A percentile compares a stretch with the other conserved stretches of the same genome.
These are phyloP conservation scores for Phytophthora meadii DNA, from an alignment of 352 stramenopile genomes.

Conservation along the genomic window DNA sequence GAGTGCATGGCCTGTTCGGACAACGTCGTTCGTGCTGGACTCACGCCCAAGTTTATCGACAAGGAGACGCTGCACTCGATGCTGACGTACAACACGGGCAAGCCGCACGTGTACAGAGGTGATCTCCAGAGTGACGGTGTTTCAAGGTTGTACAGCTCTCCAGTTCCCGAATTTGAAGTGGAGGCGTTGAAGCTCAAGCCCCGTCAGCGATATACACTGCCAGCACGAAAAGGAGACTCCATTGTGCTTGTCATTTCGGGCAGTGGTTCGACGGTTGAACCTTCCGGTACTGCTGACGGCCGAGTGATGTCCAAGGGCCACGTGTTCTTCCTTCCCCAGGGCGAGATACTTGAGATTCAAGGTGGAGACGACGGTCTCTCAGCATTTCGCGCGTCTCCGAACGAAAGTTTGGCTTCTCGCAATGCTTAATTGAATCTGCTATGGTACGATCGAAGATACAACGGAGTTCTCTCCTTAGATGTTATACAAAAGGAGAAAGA, in stretches of 20 bases:
- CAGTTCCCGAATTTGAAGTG: slow-evolving; percentile 93
- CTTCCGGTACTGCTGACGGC: slow-evolving; percentile 25
- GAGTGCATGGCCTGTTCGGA: slow-evolving; percentile 99
- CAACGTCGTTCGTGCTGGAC: slow-evolving; percentile 98
- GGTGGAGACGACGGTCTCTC: slow-evolving; percentile 41
- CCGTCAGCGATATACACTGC: slow-evolving; percentile 45
- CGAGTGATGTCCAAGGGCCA: slow-evolving; percentile 45
- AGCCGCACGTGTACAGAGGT: slow-evolving; percentile 37
- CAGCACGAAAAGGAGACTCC: slow-evolving; percentile 48
- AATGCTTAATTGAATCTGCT: slow-evolving; percentile 27
- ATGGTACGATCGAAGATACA: slow-evolving; percentile 21
- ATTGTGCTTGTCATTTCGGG: slow-evolving; percentile 64
- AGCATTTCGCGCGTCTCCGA: slow-evolving; percentile 61
- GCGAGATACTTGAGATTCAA: slow-evolving; percentile 50
- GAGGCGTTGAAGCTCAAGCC: slow-evolving; percentile 58
- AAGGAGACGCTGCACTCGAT: slow-evolving; percentile 97
- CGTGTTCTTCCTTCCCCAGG: slow-evolving; percentile 62
- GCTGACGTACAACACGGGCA: slow-evolving; percentile 93
- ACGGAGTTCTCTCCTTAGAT: slow-evolving; percentile 29
- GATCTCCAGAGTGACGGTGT: slow-evolving; percentile 44
- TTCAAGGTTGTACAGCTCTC: slow-evolving; percentile 88
- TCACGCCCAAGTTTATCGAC: slow-evolving; percentile 99
- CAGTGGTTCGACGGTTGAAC: slow-evolving; percentile 34
- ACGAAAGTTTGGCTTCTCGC: slow-evolving; percentile 46
- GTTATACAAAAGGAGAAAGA: slow-evolving; percentile 25